phyloP scores from a whole-genome alignment of 441 rosid genomes.

The Croton laevigatus region DNA sequence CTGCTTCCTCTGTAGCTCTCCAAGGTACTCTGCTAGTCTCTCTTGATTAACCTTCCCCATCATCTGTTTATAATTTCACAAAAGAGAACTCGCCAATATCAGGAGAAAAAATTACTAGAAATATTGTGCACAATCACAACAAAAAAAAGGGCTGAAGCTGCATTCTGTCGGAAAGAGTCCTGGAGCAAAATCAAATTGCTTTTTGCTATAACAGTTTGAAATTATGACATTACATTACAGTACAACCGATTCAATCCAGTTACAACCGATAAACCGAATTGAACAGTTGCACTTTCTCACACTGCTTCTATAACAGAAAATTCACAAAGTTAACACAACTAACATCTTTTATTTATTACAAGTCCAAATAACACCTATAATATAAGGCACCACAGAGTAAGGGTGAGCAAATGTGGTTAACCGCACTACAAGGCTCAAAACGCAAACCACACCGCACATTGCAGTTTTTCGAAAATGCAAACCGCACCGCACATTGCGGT shows the following conservation, averaged over 20 bases:
- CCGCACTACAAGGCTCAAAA: too few species aligned
- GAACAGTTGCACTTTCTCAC: not conserved
- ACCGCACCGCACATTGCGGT: too few species aligned
- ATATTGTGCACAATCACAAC: not conserved
- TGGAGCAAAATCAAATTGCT: not conserved
- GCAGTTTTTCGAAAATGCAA: too few species aligned
- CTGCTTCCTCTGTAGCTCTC: slow-evolving; percentile 85
- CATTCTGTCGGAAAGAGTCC: not conserved
- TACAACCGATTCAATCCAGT: not conserved
- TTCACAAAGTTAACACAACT: too few species aligned
- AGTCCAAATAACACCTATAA: too few species aligned
- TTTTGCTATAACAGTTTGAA: not conserved
- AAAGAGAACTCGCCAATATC: slow-evolving; percentile 10
- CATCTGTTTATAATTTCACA: slow-evolving; percentile 50
- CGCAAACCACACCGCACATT: too few species aligned
- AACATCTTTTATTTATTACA: too few species aligned
- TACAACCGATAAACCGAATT: not conserved
- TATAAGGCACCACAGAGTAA: too few species aligned
- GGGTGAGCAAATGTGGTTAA: too few species aligned
- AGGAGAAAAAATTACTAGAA: not conserved
- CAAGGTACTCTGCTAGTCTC: slow-evolving; percentile 84
- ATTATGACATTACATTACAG: not conserved
- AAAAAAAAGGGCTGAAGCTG: not conserved
- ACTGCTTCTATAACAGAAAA: too few species aligned
- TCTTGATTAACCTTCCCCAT: slow-evolving; percentile 89